These are phyloP conservation scores for Tranzscheliella williamsii DNA, from an alignment of 1,284 basidiomycete species.

Conservation along the genomic window DNA sequence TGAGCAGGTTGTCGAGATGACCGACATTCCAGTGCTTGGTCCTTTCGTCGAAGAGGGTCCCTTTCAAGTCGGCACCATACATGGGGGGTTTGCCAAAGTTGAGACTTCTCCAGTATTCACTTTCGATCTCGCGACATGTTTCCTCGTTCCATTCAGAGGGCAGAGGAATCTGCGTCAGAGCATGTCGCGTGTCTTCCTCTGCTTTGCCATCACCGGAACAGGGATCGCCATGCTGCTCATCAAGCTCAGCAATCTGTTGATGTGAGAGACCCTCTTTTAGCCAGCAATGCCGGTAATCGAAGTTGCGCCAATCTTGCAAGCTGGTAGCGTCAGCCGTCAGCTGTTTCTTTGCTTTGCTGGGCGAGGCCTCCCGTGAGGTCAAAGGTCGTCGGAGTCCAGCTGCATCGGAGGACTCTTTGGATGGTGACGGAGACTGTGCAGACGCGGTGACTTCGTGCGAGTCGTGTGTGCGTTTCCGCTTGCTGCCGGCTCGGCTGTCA, in stretches of 20 bases:
- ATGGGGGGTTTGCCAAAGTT: slow-evolving; percentile 83
- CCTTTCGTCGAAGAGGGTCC: slow-evolving; percentile 81
- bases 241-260: slow-evolving; percentile 12
- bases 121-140: slow-evolving; percentile 80
- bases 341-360: slow-evolving; percentile 38
- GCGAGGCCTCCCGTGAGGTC: slow-evolving; percentile 17
- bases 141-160: slow-evolving; percentile 41
- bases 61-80: slow-evolving; percentile 94
- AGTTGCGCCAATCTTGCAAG: slow-evolving; percentile 47
- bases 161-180: slow-evolving; percentile 2
- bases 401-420: background rate
- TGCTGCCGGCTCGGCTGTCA: slow-evolving; percentile 6
- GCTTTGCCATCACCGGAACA: background rate
- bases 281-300: slow-evolving; percentile 54
- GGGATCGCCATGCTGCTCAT: background rate
- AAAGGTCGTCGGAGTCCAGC: background rate
- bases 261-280: slow-evolving; percentile 44
- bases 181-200: background rate
- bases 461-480: slow-evolving; percentile 15
- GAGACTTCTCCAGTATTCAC: slow-evolving; percentile 88
- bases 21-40: slow-evolving; percentile 91
- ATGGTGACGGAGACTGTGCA: slow-evolving; percentile 6
- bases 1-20: slow-evolving; percentile 81
- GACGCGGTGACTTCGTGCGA: slow-evolving; percentile 8
- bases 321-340: slow-evolving; percentile 46